Base-by-base conservation (phyloP, 495 filamentous ascomycete species). In the Annulohypoxylon stygium region DNA sequence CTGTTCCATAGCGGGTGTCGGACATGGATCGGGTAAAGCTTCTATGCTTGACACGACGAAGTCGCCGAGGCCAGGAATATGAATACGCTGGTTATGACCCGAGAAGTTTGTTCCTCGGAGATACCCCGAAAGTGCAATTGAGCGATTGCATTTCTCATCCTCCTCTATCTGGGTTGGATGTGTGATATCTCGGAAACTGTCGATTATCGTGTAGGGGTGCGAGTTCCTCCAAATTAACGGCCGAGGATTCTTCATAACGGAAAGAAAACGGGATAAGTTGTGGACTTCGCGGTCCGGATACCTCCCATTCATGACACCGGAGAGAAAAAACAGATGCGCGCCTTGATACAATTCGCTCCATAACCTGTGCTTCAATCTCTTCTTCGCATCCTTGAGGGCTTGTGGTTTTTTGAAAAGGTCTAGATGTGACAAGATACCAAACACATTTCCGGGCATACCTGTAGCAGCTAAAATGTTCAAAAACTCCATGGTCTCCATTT, bases 401-500 rank as follows among this genome's bases (percentile, higher is more conserved):
- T 93, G 93, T 57, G 96, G 96, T 71, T 96, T 97, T 80, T 90
- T 89, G 84, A 98, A 99, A 2, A 98, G 86, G 80, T 99, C 96
- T 43, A 99, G 86, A 87, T 98, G 97, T 12, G 96, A 98, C 30
- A 98, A 86, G 57, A 99, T 94, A 30, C 97, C 97, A 77, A 98
- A 98, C 20, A 99, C 93, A 75, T 99, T 99, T 68, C 95, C 95
- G 8, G 96, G 96, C 93, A 99, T 97, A 79, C 96, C 96, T 60
- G 92, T 95, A 9, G 93, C 87, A 6, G 93, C 89, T 61, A 98
- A 83, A 48, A 97, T 90, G 75, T 97, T 98, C 76, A 99, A 81
- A 74, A 99, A 99, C 80, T 99, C 96, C 97, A 99, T 98, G 1
- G 96, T 99, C 84, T 99, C 96, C 96, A 99, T 99, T 83, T 99